Percentiles rank a stretch among this genome's conserved stretches.
phyloP scores from a whole-genome alignment of 1,139 yeast species.

The Taphrina sp. region DNA sequence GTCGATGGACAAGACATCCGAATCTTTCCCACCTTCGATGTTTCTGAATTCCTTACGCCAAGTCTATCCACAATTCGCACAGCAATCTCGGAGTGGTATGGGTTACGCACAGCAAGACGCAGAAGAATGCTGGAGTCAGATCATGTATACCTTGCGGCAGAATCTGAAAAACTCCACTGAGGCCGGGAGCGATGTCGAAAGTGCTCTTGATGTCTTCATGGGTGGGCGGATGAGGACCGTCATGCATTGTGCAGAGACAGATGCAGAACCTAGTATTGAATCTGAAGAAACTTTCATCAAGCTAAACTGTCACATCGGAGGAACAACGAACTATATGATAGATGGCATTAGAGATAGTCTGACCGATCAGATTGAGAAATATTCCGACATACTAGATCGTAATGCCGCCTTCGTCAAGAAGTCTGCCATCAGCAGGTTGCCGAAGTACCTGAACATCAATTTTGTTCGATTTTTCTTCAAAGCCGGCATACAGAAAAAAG shows the following conservation, averaged over 20 bases:
- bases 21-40: slow-evolving; percentile 53
- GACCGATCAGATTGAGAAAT: slow-evolving; percentile 73
- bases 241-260: slow-evolving; percentile 54
- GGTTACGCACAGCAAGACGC: slow-evolving; percentile 94
- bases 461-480: slow-evolving; percentile 96
- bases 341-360: slow-evolving; percentile 79
- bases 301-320: slow-evolving; percentile 82
- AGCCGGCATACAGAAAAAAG: slow-evolving; percentile 82
- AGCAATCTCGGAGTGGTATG: slow-evolving; percentile 61
- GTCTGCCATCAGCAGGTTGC: slow-evolving; percentile 73
- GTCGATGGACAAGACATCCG: slow-evolving; percentile 42
- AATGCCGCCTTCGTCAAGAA: slow-evolving; percentile 69
- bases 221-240: slow-evolving; percentile 62
- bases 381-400: slow-evolving; percentile 64
- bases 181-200: slow-evolving; percentile 11
- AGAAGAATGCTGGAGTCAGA: slow-evolving; percentile 88
- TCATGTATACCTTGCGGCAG: slow-evolving; percentile 48
- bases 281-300: slow-evolving; percentile 63
- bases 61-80: slow-evolving; percentile 84
- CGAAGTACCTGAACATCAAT: slow-evolving; percentile 84
- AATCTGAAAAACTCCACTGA: slow-evolving; percentile 28
- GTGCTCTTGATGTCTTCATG: slow-evolving; percentile 57
- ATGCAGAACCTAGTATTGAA: slow-evolving; percentile 54
- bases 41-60: slow-evolving; percentile 61
- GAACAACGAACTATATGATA: slow-evolving; percentile 79